These are phyloP conservation scores for Penicillium robsamsonii DNA, from an alignment of 495 filamentous ascomycete species.

Conservation along the genomic window DNA sequence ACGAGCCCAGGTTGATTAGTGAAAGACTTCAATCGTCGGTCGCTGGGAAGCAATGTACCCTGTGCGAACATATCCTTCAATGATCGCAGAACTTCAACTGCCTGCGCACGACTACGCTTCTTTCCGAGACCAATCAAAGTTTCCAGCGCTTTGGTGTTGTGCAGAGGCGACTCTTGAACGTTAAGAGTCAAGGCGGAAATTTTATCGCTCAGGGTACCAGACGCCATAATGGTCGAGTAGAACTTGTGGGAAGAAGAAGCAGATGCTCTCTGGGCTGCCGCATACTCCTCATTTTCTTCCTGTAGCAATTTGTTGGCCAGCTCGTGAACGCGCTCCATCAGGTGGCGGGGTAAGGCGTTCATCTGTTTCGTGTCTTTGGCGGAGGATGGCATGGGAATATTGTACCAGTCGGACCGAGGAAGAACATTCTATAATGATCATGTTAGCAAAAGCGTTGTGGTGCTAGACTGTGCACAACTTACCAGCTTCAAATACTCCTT, in stretches of 20 bases:
- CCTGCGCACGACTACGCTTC: slow-evolving; percentile 90
- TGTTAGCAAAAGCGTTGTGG: slow-evolving; percentile 22
- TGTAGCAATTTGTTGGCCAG: slow-evolving; percentile 74
- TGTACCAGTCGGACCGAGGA: slow-evolving; percentile 85
- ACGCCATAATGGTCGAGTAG: slow-evolving; percentile 92
- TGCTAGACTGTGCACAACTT: slow-evolving; percentile 15
- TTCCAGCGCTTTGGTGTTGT: slow-evolving; percentile 85
- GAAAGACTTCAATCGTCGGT: slow-evolving; percentile 78
- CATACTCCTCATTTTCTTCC: slow-evolving; percentile 66
- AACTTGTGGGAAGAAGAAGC: slow-evolving; percentile 86
- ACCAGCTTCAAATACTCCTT: slow-evolving; percentile 45
- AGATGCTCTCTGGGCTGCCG: slow-evolving; percentile 46
- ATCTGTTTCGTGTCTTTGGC: slow-evolving; percentile 50
- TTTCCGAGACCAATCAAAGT: slow-evolving; percentile 73
- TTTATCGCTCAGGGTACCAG: slow-evolving; percentile 94
- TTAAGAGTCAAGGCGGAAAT: slow-evolving; percentile 90
- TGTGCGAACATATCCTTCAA: slow-evolving; percentile 91
- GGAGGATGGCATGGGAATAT: slow-evolving; percentile 54
- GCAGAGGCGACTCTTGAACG: slow-evolving; percentile 91
- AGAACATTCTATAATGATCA: slow-evolving; percentile 56
- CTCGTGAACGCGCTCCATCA: slow-evolving; percentile 69
- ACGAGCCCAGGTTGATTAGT: slow-evolving; percentile 75
- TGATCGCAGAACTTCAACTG: slow-evolving; percentile 84
- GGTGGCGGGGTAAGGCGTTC: slow-evolving; percentile 50
- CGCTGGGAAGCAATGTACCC: slow-evolving; percentile 76